Evolutionary conservation across 2,329 filamentous ascomycete genomes (phyloP).

Genomic region (Dactylellina parvicollis): DNA sequence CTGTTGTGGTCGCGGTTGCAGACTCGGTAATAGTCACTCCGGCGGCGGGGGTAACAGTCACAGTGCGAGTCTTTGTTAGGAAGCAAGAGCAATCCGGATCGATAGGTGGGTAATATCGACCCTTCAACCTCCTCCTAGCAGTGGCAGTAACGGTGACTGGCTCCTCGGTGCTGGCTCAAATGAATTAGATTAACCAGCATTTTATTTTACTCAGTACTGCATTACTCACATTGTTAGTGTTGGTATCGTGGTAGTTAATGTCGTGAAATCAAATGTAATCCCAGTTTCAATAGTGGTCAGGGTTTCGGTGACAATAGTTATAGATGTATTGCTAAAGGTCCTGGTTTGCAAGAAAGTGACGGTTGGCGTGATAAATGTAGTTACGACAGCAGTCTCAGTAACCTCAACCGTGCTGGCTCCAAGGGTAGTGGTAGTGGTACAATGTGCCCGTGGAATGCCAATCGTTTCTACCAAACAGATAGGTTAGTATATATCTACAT

Average conservation of each 20-base stretch:
- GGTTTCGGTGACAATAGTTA: constrained; percentile 16
- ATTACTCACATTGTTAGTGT: constrained; percentile 38
- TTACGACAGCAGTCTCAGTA: constrained; percentile 36
- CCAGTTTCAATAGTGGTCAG: constrained; percentile 14
- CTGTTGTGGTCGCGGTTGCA: constrained; percentile 29
- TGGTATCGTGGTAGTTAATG: constrained; percentile 16
- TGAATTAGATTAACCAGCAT: no score
- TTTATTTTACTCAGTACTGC: no score
- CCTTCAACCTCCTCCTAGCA: constrained; percentile 6
- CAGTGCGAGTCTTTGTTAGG: constrained; percentile 37
- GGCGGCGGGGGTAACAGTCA: constrained; percentile 24
- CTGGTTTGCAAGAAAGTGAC: constrained; percentile 28
- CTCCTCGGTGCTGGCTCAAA: constrained; percentile 16
- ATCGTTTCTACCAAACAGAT: neutral
- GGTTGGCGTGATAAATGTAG: constrained; percentile 47
- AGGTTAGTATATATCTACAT: neutral
- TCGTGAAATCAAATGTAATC: constrained; percentile 20
- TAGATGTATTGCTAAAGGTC: constrained; percentile 41
- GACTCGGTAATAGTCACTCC: constrained; percentile 22
- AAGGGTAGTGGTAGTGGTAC: constrained; percentile 20
- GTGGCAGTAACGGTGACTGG: constrained; percentile 30
- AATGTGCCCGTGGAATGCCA: constrained; percentile 19
- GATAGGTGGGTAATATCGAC: constrained; percentile 30
- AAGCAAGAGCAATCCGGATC: constrained; percentile 51
- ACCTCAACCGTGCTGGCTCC: constrained; percentile 15